Percentiles rank a stretch among this genome's conserved stretches.
Conservation (phyloP, 2,329 filamentous ascomycete genomes). For the Ceratocystis cubensis region DNA sequence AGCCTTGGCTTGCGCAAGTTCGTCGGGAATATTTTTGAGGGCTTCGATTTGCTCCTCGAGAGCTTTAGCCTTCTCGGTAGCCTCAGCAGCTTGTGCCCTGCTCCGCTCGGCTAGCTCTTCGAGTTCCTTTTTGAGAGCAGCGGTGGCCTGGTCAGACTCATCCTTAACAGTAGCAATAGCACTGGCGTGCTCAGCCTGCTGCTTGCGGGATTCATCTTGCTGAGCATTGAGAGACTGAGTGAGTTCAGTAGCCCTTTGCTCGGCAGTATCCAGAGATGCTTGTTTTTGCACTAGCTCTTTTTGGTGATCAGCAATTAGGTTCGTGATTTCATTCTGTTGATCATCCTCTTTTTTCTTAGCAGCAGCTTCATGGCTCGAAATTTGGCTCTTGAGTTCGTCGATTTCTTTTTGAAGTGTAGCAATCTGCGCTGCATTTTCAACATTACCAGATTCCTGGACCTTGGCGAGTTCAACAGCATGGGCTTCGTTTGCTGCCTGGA, state of each 20-base stretch:
- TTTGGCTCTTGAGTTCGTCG: slow-evolving; percentile 26
- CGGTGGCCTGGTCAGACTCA: slow-evolving; percentile 26
- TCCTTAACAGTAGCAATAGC: slow-evolving; percentile 19
- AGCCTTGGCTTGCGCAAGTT: slow-evolving; percentile 14
- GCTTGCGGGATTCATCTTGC: slow-evolving; percentile 3
- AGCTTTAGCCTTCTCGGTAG: slow-evolving; percentile 30
- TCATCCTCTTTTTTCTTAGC: slow-evolving; percentile 17
- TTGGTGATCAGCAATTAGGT: slow-evolving; percentile 17
- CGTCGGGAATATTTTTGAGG: slow-evolving; percentile 33
- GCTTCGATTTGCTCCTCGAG: slow-evolving; percentile 44
- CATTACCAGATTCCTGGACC: slow-evolving; percentile 28
- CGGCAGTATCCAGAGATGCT: slow-evolving; percentile 28
- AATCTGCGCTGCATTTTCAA: slow-evolving; percentile 37
- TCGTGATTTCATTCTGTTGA: slow-evolving; percentile 18
- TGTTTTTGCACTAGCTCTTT: slow-evolving; percentile 23
- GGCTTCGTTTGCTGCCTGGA: slow-evolving; percentile 33
- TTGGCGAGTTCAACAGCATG: slow-evolving; percentile 38
- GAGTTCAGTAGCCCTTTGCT: slow-evolving; percentile 27
- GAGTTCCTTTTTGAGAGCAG: slow-evolving; percentile 21
- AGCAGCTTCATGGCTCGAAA: slow-evolving; percentile 25
- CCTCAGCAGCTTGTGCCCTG: slow-evolving; percentile 23
- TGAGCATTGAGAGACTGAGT: slow-evolving; percentile 22
- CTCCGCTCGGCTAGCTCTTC: slow-evolving; percentile 16
- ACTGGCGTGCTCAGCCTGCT: slow-evolving; percentile 21
- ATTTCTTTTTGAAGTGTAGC: slow-evolving; percentile 35